Base-by-base conservation (phyloP, 2,329 filamentous ascomycete species). In the Magnaporthiopsis incrustans region DNA sequence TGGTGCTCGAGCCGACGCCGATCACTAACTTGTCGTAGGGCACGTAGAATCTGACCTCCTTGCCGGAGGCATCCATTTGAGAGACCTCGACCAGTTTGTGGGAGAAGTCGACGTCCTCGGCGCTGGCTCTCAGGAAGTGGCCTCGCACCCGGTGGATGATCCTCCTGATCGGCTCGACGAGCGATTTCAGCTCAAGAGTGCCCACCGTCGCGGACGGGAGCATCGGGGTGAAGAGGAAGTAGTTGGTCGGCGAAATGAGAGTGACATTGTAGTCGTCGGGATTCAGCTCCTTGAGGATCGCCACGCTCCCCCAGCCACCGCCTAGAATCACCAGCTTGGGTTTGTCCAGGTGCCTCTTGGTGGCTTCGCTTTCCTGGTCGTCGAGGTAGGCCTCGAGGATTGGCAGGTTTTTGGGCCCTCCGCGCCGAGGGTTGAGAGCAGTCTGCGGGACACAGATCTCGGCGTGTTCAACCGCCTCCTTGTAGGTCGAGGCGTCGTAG, bases 201-300 rank as follows among this genome's bases (percentile, higher is more conserved):
- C 96, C 96, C 7, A 99, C 95, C 0, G 96, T 99, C 10, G 95
- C 96, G 44, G 92, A 97, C 1, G 95, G 95, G 58, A 99, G 82
- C 93, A 99, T 98, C 0, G 95, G 95, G 2, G 95, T 99, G 76
- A 99, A 99, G 38, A 99, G 79, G 78, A 99, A 99, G 78, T 98
- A 97, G 72, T 98, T 98, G 50, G 90, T 90, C 0, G 95, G 94
- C 15, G 92, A 96, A 58, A 99, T 89, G 56, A 99, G 89, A 5
- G 94, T 98, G 69, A 99, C 89, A 75, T 99, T 93, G 73, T 97
- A 99, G 70, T 97, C 91, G 15, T 93, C 91, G 0, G 92, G 89
- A 67, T 94, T 90, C 67, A 99, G 77, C 67, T 91, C 89, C 78
- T 99, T 99, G 69, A 99, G 78, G 65, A 99, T 79, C 5, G 94